phyloP scores from a whole-genome alignment of 2,329 filamentous ascomycete species.

The Simplicillium aogashimaense region DNA sequence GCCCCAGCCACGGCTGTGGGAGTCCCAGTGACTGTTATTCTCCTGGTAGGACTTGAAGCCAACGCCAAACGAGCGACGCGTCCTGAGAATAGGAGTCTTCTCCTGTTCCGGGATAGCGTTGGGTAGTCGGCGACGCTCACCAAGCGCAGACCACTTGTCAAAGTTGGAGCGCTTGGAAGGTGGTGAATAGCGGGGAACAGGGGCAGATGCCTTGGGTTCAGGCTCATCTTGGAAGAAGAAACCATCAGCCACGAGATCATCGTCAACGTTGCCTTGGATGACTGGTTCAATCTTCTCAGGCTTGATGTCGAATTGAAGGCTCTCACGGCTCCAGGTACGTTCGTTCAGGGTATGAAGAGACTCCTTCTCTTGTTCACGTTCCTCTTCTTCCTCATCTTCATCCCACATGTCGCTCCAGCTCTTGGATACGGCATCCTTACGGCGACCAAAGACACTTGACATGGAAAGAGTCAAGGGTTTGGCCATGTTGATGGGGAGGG shows the following conservation, averaged over 20 bases:
- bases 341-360: conserved; percentile 57
- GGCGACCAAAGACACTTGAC: conserved; percentile 70
- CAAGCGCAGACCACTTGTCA: conserved; percentile 86
- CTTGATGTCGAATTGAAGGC: conserved; percentile 28
- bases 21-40: not conserved
- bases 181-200: conserved; percentile 49
- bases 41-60: conserved; percentile 37
- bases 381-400: conserved; percentile 62
- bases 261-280: conserved; percentile 45
- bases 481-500: conserved; percentile 70
- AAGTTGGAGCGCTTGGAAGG: conserved; percentile 51
- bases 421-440: conserved; percentile 77
- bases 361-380: conserved; percentile 43
- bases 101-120: conserved; percentile 38
- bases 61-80: conserved; percentile 38
- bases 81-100: conserved; percentile 38
- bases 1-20: too few species aligned
- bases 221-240: conserved; percentile 64
- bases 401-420: conserved; percentile 99
- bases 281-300: conserved; percentile 11
- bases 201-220: conserved; percentile 22
- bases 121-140: conserved; percentile 67
- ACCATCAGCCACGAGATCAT: conserved; percentile 56
- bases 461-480: conserved; percentile 64
- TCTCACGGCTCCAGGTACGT: conserved; percentile 72